Base-by-base conservation (phyloP, 2,329 filamentous ascomycete species). In the Colletotrichum higginsianum region DNA sequence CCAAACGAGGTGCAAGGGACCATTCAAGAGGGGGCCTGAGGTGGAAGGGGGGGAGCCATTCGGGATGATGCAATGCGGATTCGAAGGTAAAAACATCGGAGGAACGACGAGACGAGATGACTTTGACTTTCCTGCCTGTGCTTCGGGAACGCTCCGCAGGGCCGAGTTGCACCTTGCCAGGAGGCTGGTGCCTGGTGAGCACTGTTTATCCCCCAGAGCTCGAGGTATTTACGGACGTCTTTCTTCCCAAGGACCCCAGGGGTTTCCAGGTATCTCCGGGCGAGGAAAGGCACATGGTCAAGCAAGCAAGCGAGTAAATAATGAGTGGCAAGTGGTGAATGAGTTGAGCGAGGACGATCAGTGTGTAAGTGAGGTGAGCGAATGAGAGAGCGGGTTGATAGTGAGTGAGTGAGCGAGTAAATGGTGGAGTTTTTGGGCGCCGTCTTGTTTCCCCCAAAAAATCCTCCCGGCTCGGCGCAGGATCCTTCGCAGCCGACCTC, bases 391-490 rank as follows among this genome's bases (percentile, higher is more conserved):
- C 9, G 30, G 30, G 8, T 35, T 35, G 9, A 7, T 35, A 35
- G 30, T 35, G 30, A 35, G 30, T 9, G 30, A 30, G 30, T 7
- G 30, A 30, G 30, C 7, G 30, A 35, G 30, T 9, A 8, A 9
- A 42, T 11, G n/a, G 4, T 9, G 4, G 38, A 9, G 35, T 16
- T 11, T 42, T 57, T 18, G 15, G 53, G 12, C 35, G 53, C 15
- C 38, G n/a, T 57, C n/a, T 57, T 21, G 35, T 56, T 40, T 42
- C 53, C 35, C 53, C 53, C 53, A 5, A 7, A 35, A 35, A 35
- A 49, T 38, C 58, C 26, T 61, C 42, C 58, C 42, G 53, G 35
- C 53, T 56, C n/a, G 53, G 53, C 53, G n/a, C 53, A 40, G 3
- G 2, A 21, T 12, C 18, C 18, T 21, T 38, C 9, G 18, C 21